Conservation (phyloP, 108 stramenopile species). For the Bacterosira constricta region DNA sequence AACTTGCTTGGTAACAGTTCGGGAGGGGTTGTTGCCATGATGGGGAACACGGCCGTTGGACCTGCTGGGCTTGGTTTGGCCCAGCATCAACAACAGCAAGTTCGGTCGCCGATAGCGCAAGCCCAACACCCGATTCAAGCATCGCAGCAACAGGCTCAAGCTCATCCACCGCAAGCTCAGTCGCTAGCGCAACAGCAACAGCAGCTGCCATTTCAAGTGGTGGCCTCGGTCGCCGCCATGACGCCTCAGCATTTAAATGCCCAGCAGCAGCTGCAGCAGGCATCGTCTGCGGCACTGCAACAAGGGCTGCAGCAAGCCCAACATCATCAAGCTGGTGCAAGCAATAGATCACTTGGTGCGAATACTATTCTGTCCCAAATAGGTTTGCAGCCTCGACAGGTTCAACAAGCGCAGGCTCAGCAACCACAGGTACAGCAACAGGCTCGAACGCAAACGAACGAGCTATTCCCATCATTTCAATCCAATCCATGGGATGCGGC, state of each 20-base stretch:
- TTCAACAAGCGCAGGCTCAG: background rate
- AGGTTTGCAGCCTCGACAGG: constrained; percentile 3
- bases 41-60: no score
- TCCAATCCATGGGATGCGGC: no score
- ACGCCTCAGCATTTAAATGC: background rate
- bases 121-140: constrained; percentile 37
- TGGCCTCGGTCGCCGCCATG: background rate
- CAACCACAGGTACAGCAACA: background rate
- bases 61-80: background rate
- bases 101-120: background rate
- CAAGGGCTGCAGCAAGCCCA: background rate
- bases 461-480: no score
- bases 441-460: no score
- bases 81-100: constrained; percentile 2
- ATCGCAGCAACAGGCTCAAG: constrained; percentile 32
- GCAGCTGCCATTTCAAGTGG: background rate
- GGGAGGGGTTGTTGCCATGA: no score
- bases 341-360: background rate
- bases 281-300: no score
- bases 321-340: background rate
- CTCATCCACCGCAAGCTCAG: constrained; percentile 13
- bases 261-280: no score
- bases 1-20: no score
- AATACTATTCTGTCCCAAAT: background rate
- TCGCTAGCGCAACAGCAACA: constrained; percentile 24